Evolutionary conservation across 2,329 filamentous ascomycete species (phyloP), one percentile per base, ranked within the genome.

Genomic region (Colletotrichum falcatum): DNA sequence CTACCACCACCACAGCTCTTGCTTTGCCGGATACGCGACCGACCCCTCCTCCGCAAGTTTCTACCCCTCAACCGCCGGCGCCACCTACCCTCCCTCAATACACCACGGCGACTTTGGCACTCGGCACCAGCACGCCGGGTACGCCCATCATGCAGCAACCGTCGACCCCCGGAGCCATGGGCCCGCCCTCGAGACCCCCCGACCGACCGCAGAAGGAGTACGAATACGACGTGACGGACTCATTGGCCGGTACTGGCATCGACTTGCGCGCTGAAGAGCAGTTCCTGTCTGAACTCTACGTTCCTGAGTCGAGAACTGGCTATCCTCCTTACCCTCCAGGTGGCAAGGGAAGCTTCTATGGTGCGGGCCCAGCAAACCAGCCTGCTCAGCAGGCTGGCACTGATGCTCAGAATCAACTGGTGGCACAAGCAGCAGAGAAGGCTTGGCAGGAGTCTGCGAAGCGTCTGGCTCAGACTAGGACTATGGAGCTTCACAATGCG

Each of bases 241-340:
- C 94, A 61, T 82, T 97, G 65, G 91, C 91, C 23, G 93, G 92
- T 23, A 95, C 94, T 20, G 94, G 94, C 60, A 94, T 98, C 73
- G 93, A 97, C 82, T 82, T 97, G 56, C 90, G 92, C 69, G 94
- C 94, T 73, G 95, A 97, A 79, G 94, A 97, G 77, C 93, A 94
- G 75, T 93, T 90, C 74, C 86, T 96, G 79, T 91, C 93, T 54
- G 90, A 89, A 70, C 84, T 90, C 66, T 91, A 90, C 77, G 87
- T 88, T 54, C 81, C 84, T 64, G 85, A 79, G 85, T 11, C 76
- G 79, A 81, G 86, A 76, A 84, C 86, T 56, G 83, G 90, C 18
- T 88, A 87, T 71, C 82, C 83, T 18, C 82, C 88, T 28, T 88
- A 91, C 71, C 82, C 85, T 9, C 81, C 89, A 1, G 87, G 88